These are phyloP conservation scores for Syzygium syzygioides DNA, from an alignment of 441 rosid species.

Conservation along the genomic window DNA sequence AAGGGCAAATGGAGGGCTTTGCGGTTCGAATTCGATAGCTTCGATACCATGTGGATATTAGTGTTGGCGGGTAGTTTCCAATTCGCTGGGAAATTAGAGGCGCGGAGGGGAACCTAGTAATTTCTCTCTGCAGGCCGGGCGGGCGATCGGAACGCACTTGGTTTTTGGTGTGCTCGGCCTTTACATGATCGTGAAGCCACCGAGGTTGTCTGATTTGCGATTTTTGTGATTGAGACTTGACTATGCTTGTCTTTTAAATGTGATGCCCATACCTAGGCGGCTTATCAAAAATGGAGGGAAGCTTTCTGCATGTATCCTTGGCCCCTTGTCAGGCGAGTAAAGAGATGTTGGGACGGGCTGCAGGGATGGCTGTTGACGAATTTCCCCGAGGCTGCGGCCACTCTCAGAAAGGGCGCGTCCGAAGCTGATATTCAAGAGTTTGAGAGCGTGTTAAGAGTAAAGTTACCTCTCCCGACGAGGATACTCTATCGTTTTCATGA, in stretches of 20 bases:
- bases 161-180: not conserved
- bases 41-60: not conserved
- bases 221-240: not conserved
- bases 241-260: not conserved
- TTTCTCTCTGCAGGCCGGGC: not conserved
- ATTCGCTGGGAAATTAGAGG: not conserved
- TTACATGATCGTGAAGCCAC: not conserved
- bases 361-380: slow-evolving; percentile 48
- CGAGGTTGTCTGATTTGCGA: not conserved
- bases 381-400: slow-evolving; percentile 65
- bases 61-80: not conserved
- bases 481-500: slow-evolving; percentile 75
- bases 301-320: slow-evolving; percentile 77
- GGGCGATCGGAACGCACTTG: not conserved
- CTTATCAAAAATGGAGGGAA: slow-evolving; percentile 64
- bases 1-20: not conserved
- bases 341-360: slow-evolving; percentile 69
- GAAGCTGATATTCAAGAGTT: slow-evolving; percentile 50
- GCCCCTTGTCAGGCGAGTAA: slow-evolving; percentile 63
- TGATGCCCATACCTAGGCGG: slow-evolving; percentile 23
- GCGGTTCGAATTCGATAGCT: not conserved
- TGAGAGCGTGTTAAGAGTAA: slow-evolving; percentile 45
- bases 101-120: not conserved
- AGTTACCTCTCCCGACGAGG: slow-evolving; percentile 72
- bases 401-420: slow-evolving; percentile 66